Conservation (phyloP, 208 protist species). For the Crithidia sp. region DNA sequence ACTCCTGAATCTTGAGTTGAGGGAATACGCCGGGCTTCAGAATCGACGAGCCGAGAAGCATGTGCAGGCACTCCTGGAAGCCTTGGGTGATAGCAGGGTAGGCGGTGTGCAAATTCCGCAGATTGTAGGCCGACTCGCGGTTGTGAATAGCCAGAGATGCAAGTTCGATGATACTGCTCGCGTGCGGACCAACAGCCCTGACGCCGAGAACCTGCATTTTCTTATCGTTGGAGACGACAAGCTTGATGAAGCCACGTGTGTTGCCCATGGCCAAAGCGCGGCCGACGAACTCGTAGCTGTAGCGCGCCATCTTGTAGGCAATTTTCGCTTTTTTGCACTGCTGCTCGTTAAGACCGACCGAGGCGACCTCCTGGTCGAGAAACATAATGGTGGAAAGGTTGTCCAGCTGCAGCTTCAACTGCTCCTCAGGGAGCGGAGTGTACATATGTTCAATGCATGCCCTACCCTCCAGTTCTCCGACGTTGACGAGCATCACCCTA, state of each 20-base stretch:
- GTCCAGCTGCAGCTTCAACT: constrained; percentile 68
- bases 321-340: constrained; percentile 76
- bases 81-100: constrained; percentile 88
- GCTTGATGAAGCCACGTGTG: constrained; percentile 89
- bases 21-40: constrained; percentile 90
- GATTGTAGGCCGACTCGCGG: constrained; percentile 70
- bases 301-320: constrained; percentile 86
- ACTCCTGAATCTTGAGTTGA: constrained; percentile 74
- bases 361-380: constrained; percentile 89
- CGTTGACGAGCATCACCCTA: constrained; percentile 84
- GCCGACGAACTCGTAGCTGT: constrained; percentile 88
- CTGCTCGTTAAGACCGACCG: constrained; percentile 90
- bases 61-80: constrained; percentile 91
- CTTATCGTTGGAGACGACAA: constrained; percentile 89
- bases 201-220: constrained; percentile 92
- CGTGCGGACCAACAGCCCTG: constrained; percentile 84
- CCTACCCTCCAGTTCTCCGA: constrained; percentile 84
- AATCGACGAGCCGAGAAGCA: constrained; percentile 86
- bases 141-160: constrained; percentile 91
- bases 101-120: constrained; percentile 74
- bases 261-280: constrained; percentile 90
- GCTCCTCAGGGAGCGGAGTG: constrained; percentile 63
- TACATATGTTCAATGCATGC: constrained; percentile 89
- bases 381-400: constrained; percentile 95
- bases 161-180: constrained; percentile 89